A percentile compares a stretch with the other conserved stretches of the same genome.
These are phyloP conservation scores for Trypanosoma congolense DNA, from an alignment of 208 protist species.

Conservation along the genomic window DNA sequence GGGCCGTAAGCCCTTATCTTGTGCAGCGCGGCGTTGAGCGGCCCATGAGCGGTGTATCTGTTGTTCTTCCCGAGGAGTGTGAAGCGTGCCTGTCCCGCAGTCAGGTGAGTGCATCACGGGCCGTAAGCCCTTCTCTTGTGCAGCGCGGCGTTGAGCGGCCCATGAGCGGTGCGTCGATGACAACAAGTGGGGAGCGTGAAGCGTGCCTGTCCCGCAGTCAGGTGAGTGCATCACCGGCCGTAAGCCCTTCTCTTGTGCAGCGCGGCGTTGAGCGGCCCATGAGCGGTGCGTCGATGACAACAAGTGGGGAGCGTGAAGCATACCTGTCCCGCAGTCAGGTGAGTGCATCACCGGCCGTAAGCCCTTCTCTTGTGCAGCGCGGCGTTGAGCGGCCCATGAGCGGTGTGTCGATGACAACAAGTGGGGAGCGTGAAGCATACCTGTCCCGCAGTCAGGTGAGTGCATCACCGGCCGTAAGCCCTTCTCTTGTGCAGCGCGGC, in stretches of 20 bases:
- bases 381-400: neutral
- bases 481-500: neutral
- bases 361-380: too few relatives aligned
- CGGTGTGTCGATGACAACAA: neutral
- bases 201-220: neutral
- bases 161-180: neutral
- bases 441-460: neutral
- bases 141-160: neutral
- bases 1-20: neutral
- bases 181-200: neutral
- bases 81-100: neutral
- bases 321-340: neutral
- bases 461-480: neutral
- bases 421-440: neutral
- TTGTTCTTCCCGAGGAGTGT: neutral
- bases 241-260: too few relatives aligned
- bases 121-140: neutral
- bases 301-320: neutral
- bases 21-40: neutral
- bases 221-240: neutral
- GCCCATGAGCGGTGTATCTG: neutral
- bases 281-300: neutral
- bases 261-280: neutral
- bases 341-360: neutral
- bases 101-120: neutral